Evolutionary conservation across 2,329 filamentous ascomycete genomes (phyloP).

Genomic region (Penicillium polonicum): DNA sequence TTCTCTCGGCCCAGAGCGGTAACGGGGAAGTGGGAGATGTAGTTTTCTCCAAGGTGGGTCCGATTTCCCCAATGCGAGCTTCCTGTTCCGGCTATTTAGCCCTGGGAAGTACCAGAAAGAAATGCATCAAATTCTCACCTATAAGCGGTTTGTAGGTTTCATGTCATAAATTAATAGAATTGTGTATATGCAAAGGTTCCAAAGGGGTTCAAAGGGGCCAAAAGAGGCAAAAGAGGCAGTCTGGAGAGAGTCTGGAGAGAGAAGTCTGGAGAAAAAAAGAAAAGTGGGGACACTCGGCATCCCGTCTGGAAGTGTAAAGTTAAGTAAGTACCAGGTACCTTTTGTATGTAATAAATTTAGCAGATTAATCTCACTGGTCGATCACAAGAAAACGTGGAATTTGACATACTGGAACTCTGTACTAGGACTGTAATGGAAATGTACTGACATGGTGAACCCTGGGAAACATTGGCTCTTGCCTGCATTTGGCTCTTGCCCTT

Average conservation of each 20-base stretch:
- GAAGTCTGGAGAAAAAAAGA: background rate
- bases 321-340: background rate
- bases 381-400: background rate
- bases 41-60: slow-evolving; percentile 17
- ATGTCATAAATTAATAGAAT: background rate
- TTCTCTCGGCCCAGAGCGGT: slow-evolving; percentile 26
- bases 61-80: slow-evolving; percentile 22
- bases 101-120: background rate
- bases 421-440: background rate
- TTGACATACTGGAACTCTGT: background rate
- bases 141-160: background rate
- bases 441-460: background rate
- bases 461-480: slow-evolving; percentile 6
- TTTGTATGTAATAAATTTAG: background rate
- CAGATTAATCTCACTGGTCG: background rate
- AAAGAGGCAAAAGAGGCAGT: background rate
- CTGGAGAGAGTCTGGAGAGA: background rate
- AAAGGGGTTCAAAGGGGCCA: background rate
- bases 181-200: background rate
- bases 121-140: background rate
- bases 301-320: background rate
- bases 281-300: background rate
- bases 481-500: slow-evolving; percentile 18
- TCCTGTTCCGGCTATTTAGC: slow-evolving; percentile 8
- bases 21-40: slow-evolving; percentile 5